Evolutionary conservation across 257 asterid species (phyloP).

Genomic region (Solanum ossicruentum): DNA sequence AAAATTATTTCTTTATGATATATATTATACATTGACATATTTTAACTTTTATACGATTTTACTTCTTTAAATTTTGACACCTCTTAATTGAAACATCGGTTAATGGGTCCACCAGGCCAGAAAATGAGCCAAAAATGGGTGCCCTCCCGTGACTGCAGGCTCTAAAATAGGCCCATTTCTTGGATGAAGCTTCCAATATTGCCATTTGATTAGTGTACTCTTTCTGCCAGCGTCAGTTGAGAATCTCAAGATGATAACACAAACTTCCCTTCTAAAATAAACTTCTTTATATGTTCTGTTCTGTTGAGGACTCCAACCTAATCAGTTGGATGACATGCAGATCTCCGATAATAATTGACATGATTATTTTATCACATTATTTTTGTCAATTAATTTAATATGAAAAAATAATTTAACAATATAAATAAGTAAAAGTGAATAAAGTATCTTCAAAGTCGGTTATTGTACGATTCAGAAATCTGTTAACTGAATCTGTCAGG

Average conservation of each 20-base stretch:
- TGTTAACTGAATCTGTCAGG: background rate
- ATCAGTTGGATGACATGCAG: background rate
- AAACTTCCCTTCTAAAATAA: background rate
- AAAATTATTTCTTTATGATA: too few relatives aligned
- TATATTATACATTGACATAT: too few relatives aligned
- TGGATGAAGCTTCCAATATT: background rate
- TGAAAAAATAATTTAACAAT: too few relatives aligned
- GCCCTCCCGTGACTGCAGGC: background rate
- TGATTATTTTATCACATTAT: too few relatives aligned
- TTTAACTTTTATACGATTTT: too few relatives aligned
- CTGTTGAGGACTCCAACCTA: background rate
- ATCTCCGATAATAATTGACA: background rate
- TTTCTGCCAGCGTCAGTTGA: background rate
- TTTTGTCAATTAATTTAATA: too few relatives aligned
- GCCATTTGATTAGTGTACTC: background rate
- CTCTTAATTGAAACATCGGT: too few relatives aligned
- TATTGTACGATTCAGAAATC: background rate
- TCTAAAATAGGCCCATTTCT: background rate
- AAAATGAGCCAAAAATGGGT: background rate
- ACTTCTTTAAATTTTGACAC: too few relatives aligned
- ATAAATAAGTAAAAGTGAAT: too few relatives aligned
- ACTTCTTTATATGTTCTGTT: background rate
- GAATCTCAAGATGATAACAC: background rate
- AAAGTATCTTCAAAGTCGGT: too few relatives aligned
- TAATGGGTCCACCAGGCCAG: background rate